A percentile compares a stretch with the other conserved stretches of the same genome.
phyloP scores from a whole-genome alignment of 176 grass and related monocot genomes.

The Oryza officinalis region DNA sequence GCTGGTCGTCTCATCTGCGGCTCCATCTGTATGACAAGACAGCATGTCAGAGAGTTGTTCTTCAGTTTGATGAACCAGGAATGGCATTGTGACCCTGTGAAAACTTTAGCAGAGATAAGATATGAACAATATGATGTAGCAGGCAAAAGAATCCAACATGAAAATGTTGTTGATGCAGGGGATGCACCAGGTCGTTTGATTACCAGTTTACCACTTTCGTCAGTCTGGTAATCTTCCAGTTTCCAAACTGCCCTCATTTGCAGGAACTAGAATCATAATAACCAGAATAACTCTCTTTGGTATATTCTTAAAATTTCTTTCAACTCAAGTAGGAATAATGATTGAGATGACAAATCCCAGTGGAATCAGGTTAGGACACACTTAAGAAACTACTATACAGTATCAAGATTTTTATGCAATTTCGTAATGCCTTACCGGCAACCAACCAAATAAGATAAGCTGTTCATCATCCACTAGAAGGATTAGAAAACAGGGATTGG shows the following conservation, averaged over 20 bases:
- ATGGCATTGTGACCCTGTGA: background rate
- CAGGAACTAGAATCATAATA: background rate
- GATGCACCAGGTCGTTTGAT: background rate
- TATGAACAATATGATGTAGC: background rate
- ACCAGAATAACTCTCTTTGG: background rate
- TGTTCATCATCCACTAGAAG: background rate
- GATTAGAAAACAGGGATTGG: constrained; percentile 5
- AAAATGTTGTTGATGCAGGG: background rate
- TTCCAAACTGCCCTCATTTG: background rate
- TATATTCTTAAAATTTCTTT: background rate
- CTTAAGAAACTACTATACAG: background rate
- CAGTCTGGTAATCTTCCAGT: background rate
- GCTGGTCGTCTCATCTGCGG: background rate
- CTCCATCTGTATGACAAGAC: constrained; percentile 14
- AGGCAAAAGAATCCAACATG: background rate
- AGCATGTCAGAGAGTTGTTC: background rate
- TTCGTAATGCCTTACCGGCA: background rate
- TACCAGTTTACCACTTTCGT: background rate
- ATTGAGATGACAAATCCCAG: background rate
- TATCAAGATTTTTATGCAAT: background rate
- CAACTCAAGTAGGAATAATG: background rate
- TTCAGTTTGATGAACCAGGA: background rate
- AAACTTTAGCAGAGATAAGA: background rate
- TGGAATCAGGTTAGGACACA: background rate
- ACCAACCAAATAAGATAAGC: background rate